phyloP scores from a whole-genome alignment of 768 basidiomycete species.

The Boletus reticulatus region DNA sequence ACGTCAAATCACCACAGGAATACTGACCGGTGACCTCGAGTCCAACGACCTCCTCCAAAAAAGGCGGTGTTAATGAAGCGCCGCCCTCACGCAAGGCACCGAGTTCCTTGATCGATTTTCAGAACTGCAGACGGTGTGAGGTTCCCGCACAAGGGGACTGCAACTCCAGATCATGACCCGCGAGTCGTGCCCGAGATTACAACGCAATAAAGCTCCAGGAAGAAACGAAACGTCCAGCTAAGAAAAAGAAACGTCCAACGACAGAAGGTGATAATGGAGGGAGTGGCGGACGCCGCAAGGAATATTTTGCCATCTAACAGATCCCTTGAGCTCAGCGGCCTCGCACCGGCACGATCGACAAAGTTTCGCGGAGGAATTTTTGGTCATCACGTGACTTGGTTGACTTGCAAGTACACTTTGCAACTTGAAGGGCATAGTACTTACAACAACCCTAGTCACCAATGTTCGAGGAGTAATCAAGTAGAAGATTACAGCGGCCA shows the following conservation, averaged over 20 bases:
- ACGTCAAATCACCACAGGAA: slow-evolving; percentile 29
- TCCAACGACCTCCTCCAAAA: not conserved
- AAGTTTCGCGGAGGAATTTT: slow-evolving; percentile 4
- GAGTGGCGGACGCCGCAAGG: slow-evolving; percentile 27
- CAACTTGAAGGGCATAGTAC: no score
- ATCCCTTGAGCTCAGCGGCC: not conserved
- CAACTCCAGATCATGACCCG: slow-evolving; percentile 27
- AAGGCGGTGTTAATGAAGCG: slow-evolving; percentile 11
- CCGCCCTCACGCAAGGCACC: slow-evolving; percentile 25
- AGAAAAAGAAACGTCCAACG: slow-evolving; percentile 22
- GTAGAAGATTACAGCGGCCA: slow-evolving; percentile 5
- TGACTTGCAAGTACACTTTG: no score
- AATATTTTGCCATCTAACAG: not conserved
- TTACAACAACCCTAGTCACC: no score
- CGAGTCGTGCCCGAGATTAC: slow-evolving; percentile 15
- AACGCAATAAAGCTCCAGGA: slow-evolving; percentile 17
- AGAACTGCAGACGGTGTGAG: slow-evolving; percentile 4
- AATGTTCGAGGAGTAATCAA: no score
- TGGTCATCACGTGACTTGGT: slow-evolving; percentile 3
- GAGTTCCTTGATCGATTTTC: slow-evolving; percentile 30
- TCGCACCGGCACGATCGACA: slow-evolving; percentile 1
- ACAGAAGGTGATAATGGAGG: slow-evolving; percentile 13
- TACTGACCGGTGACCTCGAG: slow-evolving; percentile 9
- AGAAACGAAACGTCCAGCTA: slow-evolving; percentile 18
- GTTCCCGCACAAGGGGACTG: slow-evolving; percentile 17